Evolutionary conservation across 75 land plant species (phyloP), one percentile per base, ranked within the genome.

Genomic region (Isoetes taiwanensis): DNA sequence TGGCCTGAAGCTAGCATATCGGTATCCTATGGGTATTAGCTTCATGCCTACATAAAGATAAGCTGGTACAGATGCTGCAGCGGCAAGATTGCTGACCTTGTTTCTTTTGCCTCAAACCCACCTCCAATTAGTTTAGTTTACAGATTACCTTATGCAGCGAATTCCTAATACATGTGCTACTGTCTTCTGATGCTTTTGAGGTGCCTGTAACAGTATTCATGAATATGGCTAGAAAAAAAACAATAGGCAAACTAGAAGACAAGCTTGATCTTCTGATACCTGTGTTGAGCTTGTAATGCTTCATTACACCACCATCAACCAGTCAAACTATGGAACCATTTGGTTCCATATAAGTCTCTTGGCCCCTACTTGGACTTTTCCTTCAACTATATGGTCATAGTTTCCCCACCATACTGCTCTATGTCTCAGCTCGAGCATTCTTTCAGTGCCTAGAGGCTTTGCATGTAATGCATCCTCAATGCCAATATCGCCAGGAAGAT

Each of bases 101-200:
- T 93, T 62, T 93, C 98, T 54, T 93, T 93, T 20, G 95, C 98
- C 37, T 95, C 98, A 75, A 93, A 93, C 0, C 98, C 96, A 59
- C 96, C 98, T 43, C 98, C 98, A 66, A 93, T 76, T 41, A 94
- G 74, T 61, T 93, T 93, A 12, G 85, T 77, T 79, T 87, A 62
- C 98, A 93, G 34, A 93, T 89, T 24, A 93, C 98, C 65, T 79
- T 87, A 3, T 79, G 83, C 80, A 81, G 70, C 46, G 95, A 59
- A 93, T 71, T 8, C 72, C 82, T 32, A 93, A 80, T 42, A 87
- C 95, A 73, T 62, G 82, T 26, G 95, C 43, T 19, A 93, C 86
- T 72, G 65, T 71, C 30, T 76, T 74, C 68, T 93, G 98, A 64
- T 79, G 80, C 75, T 87, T 83, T 63, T 87, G 81, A 12, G 98